A percentile compares a stretch with the other conserved stretches of the same genome.
Evolutionary conservation across 2,329 filamentous ascomycete genomes (phyloP).

Genomic region (Diaporthe ampelina): DNA sequence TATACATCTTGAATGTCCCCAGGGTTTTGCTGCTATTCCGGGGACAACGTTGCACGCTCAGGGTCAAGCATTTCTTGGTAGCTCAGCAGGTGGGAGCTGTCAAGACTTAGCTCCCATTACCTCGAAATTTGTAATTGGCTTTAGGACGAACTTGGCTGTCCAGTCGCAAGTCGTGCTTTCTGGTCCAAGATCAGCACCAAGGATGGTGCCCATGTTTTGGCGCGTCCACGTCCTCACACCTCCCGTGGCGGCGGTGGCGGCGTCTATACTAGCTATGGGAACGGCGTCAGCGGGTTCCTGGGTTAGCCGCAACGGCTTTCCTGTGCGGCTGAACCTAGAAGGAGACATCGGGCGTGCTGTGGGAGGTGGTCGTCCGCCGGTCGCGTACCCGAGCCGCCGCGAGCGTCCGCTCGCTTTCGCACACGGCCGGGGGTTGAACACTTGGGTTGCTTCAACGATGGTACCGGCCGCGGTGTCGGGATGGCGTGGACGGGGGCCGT

Average conservation of each 20-base stretch:
- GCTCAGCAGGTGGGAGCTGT: slow-evolving; percentile 26
- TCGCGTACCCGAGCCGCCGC: background rate
- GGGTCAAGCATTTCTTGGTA: slow-evolving; percentile 31
- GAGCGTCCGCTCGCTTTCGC: background rate
- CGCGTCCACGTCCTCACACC: background rate
- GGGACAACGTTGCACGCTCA: slow-evolving; percentile 32
- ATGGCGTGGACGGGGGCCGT: background rate
- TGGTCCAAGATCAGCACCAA: slow-evolving; percentile 10
- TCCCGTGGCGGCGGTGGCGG: slow-evolving; percentile 10
- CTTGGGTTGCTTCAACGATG: background rate
- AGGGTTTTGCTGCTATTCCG: slow-evolving; percentile 17
- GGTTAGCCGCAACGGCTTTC: slow-evolving; percentile 30
- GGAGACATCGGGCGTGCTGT: background rate
- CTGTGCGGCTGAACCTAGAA: slow-evolving; percentile 35
- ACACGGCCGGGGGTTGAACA: slow-evolving; percentile 15
- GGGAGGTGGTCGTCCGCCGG: background rate
- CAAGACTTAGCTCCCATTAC: slow-evolving; percentile 31
- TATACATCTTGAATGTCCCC: background rate
- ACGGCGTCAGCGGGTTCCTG: slow-evolving; percentile 26
- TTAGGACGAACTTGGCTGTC: slow-evolving; percentile 22
- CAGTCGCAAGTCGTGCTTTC: slow-evolving; percentile 34
- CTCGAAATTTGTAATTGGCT: slow-evolving; percentile 32
- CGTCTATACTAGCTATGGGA: background rate
- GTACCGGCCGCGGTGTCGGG: background rate
- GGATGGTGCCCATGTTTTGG: background rate